Base-by-base conservation (phyloP, 169 alveolate species). In the Plasmodium falciparum region DNA sequence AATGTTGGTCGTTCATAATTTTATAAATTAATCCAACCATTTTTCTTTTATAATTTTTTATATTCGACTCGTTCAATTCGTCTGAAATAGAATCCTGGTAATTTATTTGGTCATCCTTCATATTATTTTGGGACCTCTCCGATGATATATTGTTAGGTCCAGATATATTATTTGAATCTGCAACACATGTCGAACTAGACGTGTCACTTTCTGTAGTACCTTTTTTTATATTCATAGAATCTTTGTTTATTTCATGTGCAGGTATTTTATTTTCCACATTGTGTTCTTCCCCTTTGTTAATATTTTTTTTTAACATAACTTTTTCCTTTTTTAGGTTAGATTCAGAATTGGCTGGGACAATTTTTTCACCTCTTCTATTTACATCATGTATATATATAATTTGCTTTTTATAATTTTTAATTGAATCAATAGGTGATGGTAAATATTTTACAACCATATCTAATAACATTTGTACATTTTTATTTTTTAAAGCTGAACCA, bases 401-500 rank as follows among this genome's bases (percentile, higher is more conserved):
- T 61, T 83, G 91, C 3, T 83, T 83, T 17, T 83, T 83, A 47
- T 83, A 83, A 83, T 83, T 83, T 33, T 83, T 49, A 17, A 83
- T 69, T 3, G 85, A 83, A 69, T 83, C 91, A 22, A 83, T 80
- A 11, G 99, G 99, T 3, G 96, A 92, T n/a, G 99, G 98, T 22
- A 97, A 93, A 89, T 95, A 96, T 62, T 95, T 94, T n/a, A 92
- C 93, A 3, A 94, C 78, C 73, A 92, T 62, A 59, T 94, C 96
- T 1, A 94, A 90, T 54, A 94, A 49, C 78, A 50, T 94, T 26
- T 93, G 96, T 22, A 93, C 75, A 43, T 93, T 94, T 66, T 94
- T 96, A 88, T 98, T 98, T 85, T 97, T 97, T 56, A 98, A 88
- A 43, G 99, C 95, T 49, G 97, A 93, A 7, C 99, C 99, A 49